Evolutionary conservation across 2,329 filamentous ascomycete species (phyloP).

Genomic region (Fusarium oxysporum): DNA sequence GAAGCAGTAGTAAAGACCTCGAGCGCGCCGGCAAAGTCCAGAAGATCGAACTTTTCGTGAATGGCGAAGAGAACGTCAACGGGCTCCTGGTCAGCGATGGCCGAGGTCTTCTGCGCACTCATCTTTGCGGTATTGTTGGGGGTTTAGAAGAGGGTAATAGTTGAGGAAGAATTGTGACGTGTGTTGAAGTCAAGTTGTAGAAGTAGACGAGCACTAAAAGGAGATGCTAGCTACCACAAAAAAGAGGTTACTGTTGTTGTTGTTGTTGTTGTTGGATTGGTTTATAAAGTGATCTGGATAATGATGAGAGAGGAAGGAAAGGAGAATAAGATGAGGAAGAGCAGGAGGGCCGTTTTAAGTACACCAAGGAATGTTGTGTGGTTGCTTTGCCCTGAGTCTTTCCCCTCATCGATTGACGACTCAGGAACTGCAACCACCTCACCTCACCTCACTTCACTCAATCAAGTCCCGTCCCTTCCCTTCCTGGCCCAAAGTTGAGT

Average conservation of each 20-base stretch:
- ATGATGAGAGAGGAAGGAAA: constrained; percentile 43
- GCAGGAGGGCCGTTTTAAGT: constrained; percentile 43
- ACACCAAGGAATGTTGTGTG: constrained; percentile 34
- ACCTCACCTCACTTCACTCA: constrained; percentile 17
- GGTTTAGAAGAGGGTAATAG: constrained; percentile 38
- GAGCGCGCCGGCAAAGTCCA: constrained; percentile 68
- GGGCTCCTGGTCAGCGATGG: constrained; percentile 67
- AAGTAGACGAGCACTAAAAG: constrained; percentile 30
- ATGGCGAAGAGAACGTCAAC: constrained; percentile 71
- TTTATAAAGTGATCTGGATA: constrained; percentile 31
- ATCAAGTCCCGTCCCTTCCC: constrained; percentile 14
- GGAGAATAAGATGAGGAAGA: constrained; percentile 35
- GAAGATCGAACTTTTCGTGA: constrained; percentile 68
- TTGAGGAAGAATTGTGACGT: constrained; percentile 34
- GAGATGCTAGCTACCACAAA: constrained; percentile 26
- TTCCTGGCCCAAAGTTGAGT: constrained; percentile 28
- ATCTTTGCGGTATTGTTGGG: constrained; percentile 58
- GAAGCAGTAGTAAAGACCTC: constrained; percentile 64
- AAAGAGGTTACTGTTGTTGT: constrained; percentile 16
- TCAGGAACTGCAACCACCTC: constrained; percentile 35
- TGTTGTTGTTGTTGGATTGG: constrained; percentile 42
- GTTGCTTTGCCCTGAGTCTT: constrained; percentile 28
- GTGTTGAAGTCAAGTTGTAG: constrained; percentile 19
- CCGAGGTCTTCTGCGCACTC: constrained; percentile 68
- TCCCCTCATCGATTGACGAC: constrained; percentile 39